Evolutionary conservation across 805 yeast species (phyloP).

Genomic region (Wickerhamiella alocasiicola): DNA sequence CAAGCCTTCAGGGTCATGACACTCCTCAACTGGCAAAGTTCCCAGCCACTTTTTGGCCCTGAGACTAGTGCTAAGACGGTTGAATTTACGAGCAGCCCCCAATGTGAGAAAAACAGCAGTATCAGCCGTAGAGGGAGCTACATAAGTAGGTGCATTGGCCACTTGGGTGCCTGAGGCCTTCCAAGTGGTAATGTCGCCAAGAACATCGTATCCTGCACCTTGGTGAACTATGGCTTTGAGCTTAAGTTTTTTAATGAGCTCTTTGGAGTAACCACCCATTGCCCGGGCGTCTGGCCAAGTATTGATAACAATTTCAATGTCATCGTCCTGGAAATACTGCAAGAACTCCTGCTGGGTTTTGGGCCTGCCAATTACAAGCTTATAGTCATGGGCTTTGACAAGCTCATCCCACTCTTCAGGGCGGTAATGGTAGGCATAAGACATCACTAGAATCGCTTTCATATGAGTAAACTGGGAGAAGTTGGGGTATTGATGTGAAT

Average conservation of each 20-base stretch:
- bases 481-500: no score
- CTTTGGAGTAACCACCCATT: slow-evolving; percentile 18
- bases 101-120: slow-evolving; percentile 38
- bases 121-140: slow-evolving; percentile 45
- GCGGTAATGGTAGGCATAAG: slow-evolving; percentile 1
- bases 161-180: slow-evolving; percentile 33
- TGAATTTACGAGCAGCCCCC: slow-evolving; percentile 38
- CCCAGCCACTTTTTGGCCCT: slow-evolving; percentile 36
- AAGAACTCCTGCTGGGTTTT: slow-evolving; percentile 17
- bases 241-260: slow-evolving; percentile 21
- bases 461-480: background rate
- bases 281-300: slow-evolving; percentile 18
- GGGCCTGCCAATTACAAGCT: slow-evolving; percentile 13
- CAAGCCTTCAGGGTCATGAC: slow-evolving; percentile 37
- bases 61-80: slow-evolving; percentile 32
- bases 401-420: slow-evolving; percentile 7
- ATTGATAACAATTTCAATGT: slow-evolving; percentile 17
- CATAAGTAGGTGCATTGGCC: slow-evolving; percentile 42
- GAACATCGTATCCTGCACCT: slow-evolving; percentile 52
- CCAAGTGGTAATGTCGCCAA: slow-evolving; percentile 34
- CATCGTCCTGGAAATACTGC: slow-evolving; percentile 13
- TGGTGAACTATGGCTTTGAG: slow-evolving; percentile 33
- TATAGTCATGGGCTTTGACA: slow-evolving; percentile 12
- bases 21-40: slow-evolving; percentile 31
- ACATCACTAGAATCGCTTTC: background rate